Percentiles rank a stretch among this genome's conserved stretches.
Conservation (phyloP, 306 rosid genomes). For the Neltuma alba region DNA sequence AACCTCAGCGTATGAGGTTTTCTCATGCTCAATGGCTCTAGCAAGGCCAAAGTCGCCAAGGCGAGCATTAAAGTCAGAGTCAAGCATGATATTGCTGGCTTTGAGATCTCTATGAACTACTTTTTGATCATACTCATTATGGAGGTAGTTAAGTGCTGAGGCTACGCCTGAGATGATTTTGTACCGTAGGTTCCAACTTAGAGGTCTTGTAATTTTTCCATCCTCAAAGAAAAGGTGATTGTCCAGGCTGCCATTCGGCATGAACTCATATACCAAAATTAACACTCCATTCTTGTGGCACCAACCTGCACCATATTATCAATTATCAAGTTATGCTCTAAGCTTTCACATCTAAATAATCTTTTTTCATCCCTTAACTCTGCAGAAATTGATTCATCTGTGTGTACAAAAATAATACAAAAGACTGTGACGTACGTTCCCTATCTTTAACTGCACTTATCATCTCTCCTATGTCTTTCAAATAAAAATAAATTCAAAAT, state of each 20-base stretch:
- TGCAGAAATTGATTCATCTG: too few species aligned
- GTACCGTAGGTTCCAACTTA: constrained; percentile 67
- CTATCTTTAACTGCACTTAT: too few species aligned
- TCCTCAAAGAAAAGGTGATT: constrained; percentile 59
- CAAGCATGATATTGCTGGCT: constrained; percentile 79
- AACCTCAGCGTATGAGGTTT: constrained; percentile 61
- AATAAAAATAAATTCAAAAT: background rate
- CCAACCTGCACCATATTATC: constrained; percentile 53
- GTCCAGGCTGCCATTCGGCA: constrained; percentile 88
- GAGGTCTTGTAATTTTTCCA: constrained; percentile 34
- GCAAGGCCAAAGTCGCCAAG: constrained; percentile 79
- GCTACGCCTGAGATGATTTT: constrained; percentile 70
- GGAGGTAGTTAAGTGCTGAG: constrained; percentile 67
- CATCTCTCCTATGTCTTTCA: too few species aligned
- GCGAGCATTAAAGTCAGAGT: constrained; percentile 65
- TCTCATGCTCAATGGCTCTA: constrained; percentile 70
- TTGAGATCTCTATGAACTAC: constrained; percentile 78
- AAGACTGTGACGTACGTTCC: too few species aligned
- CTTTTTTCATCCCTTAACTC: too few species aligned
- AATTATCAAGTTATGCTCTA: too few species aligned
- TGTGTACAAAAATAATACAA: too few species aligned
- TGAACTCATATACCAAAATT: constrained; percentile 74
- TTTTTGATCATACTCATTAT: constrained; percentile 68
- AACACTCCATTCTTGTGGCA: constrained; percentile 68
- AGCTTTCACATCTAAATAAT: too few species aligned